phyloP scores from a whole-genome alignment of 225 moss, liverwort and hornwort species.

The Physcomitrellopsis africana region DNA sequence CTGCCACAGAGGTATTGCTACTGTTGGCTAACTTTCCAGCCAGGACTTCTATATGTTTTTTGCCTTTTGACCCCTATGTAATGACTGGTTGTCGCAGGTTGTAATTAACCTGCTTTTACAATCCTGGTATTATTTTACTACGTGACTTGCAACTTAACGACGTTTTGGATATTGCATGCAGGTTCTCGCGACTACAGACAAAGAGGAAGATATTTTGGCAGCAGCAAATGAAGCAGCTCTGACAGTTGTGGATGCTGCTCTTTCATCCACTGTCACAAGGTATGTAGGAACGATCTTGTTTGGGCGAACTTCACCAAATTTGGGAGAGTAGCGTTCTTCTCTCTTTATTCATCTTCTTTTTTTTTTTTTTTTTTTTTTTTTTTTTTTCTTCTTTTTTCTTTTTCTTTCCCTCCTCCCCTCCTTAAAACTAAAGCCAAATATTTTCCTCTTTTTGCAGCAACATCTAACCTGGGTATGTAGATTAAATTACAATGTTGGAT shows the following conservation, averaged over 20 bases:
- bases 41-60: conserved; percentile 1
- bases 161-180: conserved; percentile 36
- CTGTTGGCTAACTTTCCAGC: background rate
- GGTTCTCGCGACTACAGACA: conserved; percentile 60
- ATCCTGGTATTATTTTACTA: background rate
- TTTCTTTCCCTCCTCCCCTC: conserved; percentile 6
- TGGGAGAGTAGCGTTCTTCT: background rate
- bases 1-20: conserved; percentile 78
- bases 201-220: conserved; percentile 73
- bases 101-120: background rate
- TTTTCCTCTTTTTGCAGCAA: conserved; percentile 15
- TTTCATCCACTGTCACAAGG: conserved; percentile 80
- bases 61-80: conserved; percentile 4
- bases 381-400: background rate
- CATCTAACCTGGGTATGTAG: conserved; percentile 17
- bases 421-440: conserved; percentile 11
- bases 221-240: conserved; percentile 95
- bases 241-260: conserved; percentile 96
- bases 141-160: conserved; percentile 17
- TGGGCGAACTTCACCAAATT: background rate
- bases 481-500: conserved; percentile 15
- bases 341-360: too few relatives aligned
- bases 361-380: too few relatives aligned
- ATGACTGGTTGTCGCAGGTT: conserved; percentile 1
- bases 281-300: conserved; percentile 18